Evolutionary conservation across 371 early-diverging fungal species (phyloP), one percentile per base, ranked within the genome.

Genomic region (Basidiobolus heterosporus): DNA sequence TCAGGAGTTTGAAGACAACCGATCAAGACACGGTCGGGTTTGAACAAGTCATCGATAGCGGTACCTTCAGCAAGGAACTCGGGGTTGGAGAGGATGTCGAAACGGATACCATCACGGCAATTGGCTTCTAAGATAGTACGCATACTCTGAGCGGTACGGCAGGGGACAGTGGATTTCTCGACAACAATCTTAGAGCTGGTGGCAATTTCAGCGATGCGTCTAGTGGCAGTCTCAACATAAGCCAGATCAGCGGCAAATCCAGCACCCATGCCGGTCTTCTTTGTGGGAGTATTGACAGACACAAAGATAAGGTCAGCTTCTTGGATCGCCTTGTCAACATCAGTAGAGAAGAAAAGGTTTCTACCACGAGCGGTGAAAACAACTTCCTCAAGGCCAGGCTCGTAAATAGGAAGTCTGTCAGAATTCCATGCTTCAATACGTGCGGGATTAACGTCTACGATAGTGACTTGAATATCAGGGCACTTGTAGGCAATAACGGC

Each of bases 1-100:
- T 78, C 78, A 35, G 67, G 64, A 14, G 85, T 88, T 52, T 78
- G 79, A 52, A 85, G 68, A 45, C 80, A 75, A 58, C 95, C 95
- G 55, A 94, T 91, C 53, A 94, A 68, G 36, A 91, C 88, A 53
- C 95, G 85, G 64, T 91, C 95, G 24, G 95, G 95, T 51, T 75
- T 58, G 49, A 85, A 54, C 51, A 94, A 70, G 61, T 94, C 91
- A 19, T 54, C 57, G 53, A 91, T 77, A 38, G 92, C 91, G 24
- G 91, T 89, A 45, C 92, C 95, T 61, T 94, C 95, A 48, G 91
- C 89, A 60, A 94, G 75, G 66, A 94, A 94, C 66, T 94, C 95
- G 24, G 95, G 95, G 70, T 94, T 94, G 41, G 91, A 86, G 42
- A 94, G 70, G 51, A 94, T 89, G 45, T 83, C 82, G 54, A 94